Base-by-base conservation (phyloP, 2,329 filamentous ascomycete genomes). In the Neopestalotiopsis rosae region DNA sequence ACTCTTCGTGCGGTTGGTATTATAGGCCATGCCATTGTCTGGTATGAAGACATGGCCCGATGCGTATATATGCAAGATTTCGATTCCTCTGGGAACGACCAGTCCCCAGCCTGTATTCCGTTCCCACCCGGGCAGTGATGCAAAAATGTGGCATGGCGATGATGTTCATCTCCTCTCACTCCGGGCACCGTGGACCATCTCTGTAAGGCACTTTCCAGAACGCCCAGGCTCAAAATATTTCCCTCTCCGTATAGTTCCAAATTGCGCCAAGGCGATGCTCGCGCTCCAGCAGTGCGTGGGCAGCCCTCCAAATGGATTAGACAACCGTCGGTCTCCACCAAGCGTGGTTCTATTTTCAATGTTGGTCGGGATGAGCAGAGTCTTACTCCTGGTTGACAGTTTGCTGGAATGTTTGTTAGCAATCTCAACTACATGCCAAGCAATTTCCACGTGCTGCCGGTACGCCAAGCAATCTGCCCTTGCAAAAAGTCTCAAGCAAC, bases 381-480 rank as follows among this genome's bases (percentile, higher is more conserved):
- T 9, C 24, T 73, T 80, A 83, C 32, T 83, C 81, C 72, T 82
- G 80, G 58, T 78, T 77, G 64, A 83, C 81, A 57, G 81, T 83
- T 81, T 82, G 80, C 81, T 83, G 70, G 69, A 32, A 65, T 42
- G 67, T 57, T 28, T 28, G 20, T 38, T 32, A 59, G 45, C 56
- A 28, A 20, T 28, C 20, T 59, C 20, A 13, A 24, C 10, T 32
- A 24, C 17, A 17, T 24, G 24, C 30, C 14, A 32, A 30, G 30
- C 20, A 59, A 28, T 59, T 24, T 10, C 6, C 59, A n/a, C n/a
- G 59, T 34, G 32, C 13, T 20, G 59, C 24, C 5, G 57, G 24
- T 28, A 32, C 30, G 57, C 12, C 57, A 30, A 32, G 24, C 13
- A 13, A 6, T 9, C 7, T 59, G 30, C 12, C 57, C 30, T 59